These are phyloP conservation scores for Aspergillus latus DNA, from an alignment of 2,329 filamentous ascomycete genomes.

Conservation along the genomic window DNA sequence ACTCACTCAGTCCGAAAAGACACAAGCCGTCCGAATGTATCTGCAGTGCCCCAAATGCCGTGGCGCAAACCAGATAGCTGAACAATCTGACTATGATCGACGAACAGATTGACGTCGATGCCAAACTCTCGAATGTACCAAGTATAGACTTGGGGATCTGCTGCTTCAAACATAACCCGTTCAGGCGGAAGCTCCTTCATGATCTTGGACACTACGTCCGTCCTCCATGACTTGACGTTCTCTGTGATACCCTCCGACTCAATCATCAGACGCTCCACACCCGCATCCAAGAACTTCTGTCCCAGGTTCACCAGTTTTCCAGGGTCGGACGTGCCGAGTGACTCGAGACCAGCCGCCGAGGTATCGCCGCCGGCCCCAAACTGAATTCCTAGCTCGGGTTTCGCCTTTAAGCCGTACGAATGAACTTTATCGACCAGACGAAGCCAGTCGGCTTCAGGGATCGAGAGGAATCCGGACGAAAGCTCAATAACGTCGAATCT, in stretches of 20 bases:
- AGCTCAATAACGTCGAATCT: constrained; percentile 58
- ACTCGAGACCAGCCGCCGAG: constrained; percentile 46
- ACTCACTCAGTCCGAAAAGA: constrained; percentile 34
- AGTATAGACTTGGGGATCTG: constrained; percentile 56
- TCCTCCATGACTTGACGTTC: constrained; percentile 56
- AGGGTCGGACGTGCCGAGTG: constrained; percentile 52
- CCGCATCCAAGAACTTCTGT: constrained; percentile 51
- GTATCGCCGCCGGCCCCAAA: constrained; percentile 59
- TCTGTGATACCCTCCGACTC: constrained; percentile 62
- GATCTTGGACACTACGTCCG: constrained; percentile 55
- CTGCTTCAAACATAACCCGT: constrained; percentile 60
- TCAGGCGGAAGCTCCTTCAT: constrained; percentile 53
- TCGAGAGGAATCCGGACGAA: constrained; percentile 54
- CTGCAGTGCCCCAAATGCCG: constrained; percentile 58
- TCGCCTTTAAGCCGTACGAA: constrained; percentile 50
- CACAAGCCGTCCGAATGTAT: constrained; percentile 57
- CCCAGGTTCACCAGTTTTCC: constrained; percentile 52
- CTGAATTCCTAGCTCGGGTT: constrained; percentile 58
- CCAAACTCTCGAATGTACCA: constrained; percentile 60
- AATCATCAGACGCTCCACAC: constrained; percentile 59
- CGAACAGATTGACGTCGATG: constrained; percentile 57
- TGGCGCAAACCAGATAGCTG: constrained; percentile 53
- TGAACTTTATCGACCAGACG: constrained; percentile 52
- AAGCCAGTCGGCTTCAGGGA: constrained; percentile 56
- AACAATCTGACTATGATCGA: constrained; percentile 60